Evolutionary conservation across 257 asterid species (phyloP).

Genomic region (Nicotiana paniculata): DNA sequence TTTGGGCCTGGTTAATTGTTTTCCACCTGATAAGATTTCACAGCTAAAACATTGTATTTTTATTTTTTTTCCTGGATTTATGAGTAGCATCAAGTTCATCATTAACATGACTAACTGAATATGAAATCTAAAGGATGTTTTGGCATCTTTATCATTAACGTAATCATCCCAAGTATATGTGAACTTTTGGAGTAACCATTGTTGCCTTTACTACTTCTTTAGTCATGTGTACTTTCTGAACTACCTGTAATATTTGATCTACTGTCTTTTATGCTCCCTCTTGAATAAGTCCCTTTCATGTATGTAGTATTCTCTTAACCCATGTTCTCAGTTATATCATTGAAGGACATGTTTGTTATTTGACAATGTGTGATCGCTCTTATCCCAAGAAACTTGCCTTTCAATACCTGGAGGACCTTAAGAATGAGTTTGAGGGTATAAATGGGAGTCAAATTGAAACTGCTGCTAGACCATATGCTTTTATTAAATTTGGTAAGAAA

Average conservation of each 20-base stretch:
- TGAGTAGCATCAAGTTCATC: not conserved
- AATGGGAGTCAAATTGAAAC: slow-evolving; percentile 90
- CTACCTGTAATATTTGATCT: not conserved
- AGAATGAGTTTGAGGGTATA: slow-evolving; percentile 84
- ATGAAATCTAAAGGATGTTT: not conserved
- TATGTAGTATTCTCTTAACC: slow-evolving; percentile 40
- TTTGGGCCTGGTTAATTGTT: not conserved
- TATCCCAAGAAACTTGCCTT: slow-evolving; percentile 94
- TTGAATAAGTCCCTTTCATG: not conserved
- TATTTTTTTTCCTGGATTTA: not conserved
- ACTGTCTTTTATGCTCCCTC: not conserved
- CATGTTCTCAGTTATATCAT: slow-evolving; percentile 60
- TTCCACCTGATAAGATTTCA: not conserved
- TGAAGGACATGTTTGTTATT: slow-evolving; percentile 91
- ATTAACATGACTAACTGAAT: not conserved
- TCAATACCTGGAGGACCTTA: slow-evolving; percentile 92
- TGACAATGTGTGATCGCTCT: slow-evolving; percentile 95
- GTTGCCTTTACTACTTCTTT: not conserved
- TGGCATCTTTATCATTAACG: not conserved
- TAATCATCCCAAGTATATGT: not conserved
- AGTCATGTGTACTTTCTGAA: not conserved
- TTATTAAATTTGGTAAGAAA: slow-evolving; percentile 79
- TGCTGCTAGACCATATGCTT: slow-evolving; percentile 98
- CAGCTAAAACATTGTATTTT: not conserved
- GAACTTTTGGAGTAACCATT: not conserved